Base-by-base conservation (phyloP, 164 flowering plant species). In the Sedum album region DNA sequence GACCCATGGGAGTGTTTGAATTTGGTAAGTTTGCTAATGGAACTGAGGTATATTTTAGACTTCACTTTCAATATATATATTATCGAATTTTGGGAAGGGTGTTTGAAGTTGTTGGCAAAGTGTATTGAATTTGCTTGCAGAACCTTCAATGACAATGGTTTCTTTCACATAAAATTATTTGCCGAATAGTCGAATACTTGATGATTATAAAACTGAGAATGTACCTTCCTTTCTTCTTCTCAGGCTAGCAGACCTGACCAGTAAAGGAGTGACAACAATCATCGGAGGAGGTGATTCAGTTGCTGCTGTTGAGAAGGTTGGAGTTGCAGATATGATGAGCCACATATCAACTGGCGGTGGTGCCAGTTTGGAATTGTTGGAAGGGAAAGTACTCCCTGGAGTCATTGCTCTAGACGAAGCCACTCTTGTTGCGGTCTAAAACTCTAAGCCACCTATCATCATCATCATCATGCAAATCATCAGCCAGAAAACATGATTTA, bases 341-440 rank as follows among this genome's bases (percentile, higher is more conserved):
- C 95, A 89, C 85, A 87, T 89, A 38, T 89, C 95, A 8, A 89
- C 95, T 0, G 95, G 95, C 63, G 95, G 95, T 72, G 95, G 95
- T 79, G 95, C 95, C 38, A 87, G 90, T 78, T 78, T 89, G 79
- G 91, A 89, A 72, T 72, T 89, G 79, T 74, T 89, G 84, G 91
- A 89, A 80, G 91, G 91, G 48, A 86, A 89, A 76, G 71, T 75
- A 51, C 91, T 89, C 73, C 95, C 95, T 5, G 95, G 91, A 66
- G 91, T 89, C 20, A 74, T 85, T 31, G 90, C 90, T 44, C 91
- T 89, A 14, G 84, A 89, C 31, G 94, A 86, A 66, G 91, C 87
- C 57, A 33, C 48, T 18, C 81, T 79, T 2, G 89, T 81, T 42
- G 26, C 84, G 3, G 84, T 81, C 73, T 84, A 67, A 79, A 75